Conservation (phyloP, 2,329 filamentous ascomycete genomes). For the Fusarium multiceps region DNA sequence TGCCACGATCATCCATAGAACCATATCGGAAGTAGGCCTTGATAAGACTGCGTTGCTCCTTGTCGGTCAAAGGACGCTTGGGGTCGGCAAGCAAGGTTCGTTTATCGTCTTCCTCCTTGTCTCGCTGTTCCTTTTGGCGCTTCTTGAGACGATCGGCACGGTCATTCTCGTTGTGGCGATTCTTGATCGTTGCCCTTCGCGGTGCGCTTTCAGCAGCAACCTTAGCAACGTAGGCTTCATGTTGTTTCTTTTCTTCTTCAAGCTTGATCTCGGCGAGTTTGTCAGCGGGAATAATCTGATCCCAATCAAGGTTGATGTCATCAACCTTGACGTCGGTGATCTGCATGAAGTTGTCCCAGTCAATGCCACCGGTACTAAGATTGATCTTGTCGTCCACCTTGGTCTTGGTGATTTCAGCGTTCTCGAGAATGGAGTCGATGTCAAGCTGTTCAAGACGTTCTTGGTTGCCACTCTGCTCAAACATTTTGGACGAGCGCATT, state of each 20-base stretch:
- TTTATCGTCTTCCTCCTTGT: slow-evolving; percentile 76
- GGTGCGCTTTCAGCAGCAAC: slow-evolving; percentile 88
- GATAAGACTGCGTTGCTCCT: slow-evolving; percentile 92
- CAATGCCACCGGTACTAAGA: slow-evolving; percentile 86
- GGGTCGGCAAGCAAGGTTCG: slow-evolving; percentile 82
- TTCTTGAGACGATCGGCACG: slow-evolving; percentile 75
- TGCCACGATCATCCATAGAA: slow-evolving; percentile 85
- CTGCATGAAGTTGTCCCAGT: slow-evolving; percentile 94
- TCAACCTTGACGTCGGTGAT: slow-evolving; percentile 98
- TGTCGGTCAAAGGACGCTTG: slow-evolving; percentile 88
- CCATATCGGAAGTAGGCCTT: slow-evolving; percentile 92
- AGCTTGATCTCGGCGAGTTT: slow-evolving; percentile 89
- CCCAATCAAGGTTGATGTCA: slow-evolving; percentile 84
- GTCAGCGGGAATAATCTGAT: slow-evolving; percentile 96
- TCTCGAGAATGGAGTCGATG: slow-evolving; percentile 96
- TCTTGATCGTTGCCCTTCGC: slow-evolving; percentile 75
- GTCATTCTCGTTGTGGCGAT: slow-evolving; percentile 68
- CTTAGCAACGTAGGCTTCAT: slow-evolving; percentile 84
- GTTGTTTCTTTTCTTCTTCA: slow-evolving; percentile 85
- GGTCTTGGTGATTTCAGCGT: slow-evolving; percentile 96
- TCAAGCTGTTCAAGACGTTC: slow-evolving; percentile 96
- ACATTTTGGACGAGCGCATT: slow-evolving; percentile 98
- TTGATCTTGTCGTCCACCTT: slow-evolving; percentile 92
- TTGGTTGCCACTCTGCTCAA: slow-evolving; percentile 96
- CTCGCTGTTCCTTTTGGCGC: slow-evolving; percentile 70